Conservation (phyloP, 2,329 filamentous ascomycete species). For the Phaeophleospora eucalypticola region DNA sequence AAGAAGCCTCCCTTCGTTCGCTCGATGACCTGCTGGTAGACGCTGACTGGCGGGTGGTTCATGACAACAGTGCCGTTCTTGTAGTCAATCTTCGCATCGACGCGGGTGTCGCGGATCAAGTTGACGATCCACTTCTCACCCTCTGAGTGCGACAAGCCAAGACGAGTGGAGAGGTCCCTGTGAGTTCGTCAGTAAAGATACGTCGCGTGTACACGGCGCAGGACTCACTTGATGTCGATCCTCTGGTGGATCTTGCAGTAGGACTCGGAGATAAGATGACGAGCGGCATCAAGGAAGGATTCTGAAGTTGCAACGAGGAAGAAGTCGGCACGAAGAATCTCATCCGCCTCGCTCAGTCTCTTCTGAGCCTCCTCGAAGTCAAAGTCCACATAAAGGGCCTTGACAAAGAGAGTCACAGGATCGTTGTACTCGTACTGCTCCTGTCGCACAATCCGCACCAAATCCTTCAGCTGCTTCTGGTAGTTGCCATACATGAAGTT, state of each 20-base stretch:
- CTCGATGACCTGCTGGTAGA: slow-evolving; percentile 99
- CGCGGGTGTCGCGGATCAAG: slow-evolving; percentile 92
- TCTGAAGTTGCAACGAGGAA: slow-evolving; percentile 85
- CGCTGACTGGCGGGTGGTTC: slow-evolving; percentile 98
- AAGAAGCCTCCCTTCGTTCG: slow-evolving; percentile 98
- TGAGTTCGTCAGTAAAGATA: slow-evolving; percentile 22
- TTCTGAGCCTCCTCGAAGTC: slow-evolving; percentile 96
- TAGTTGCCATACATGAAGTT: slow-evolving; percentile 93
- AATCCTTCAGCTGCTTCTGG: slow-evolving; percentile 98
- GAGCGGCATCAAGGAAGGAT: slow-evolving; percentile 85
- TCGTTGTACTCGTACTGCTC: slow-evolving; percentile 97
- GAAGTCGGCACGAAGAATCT: slow-evolving; percentile 89
- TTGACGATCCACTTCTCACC: slow-evolving; percentile 99
- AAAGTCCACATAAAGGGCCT: slow-evolving; percentile 92
- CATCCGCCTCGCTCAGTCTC: slow-evolving; percentile 80
- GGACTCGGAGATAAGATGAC: slow-evolving; percentile 95
- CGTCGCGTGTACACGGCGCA: neutral
- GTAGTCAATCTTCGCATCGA: slow-evolving; percentile 99
- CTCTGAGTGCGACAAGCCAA: slow-evolving; percentile 88
- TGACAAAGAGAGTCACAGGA: slow-evolving; percentile 92
- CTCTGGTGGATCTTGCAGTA: slow-evolving; percentile 99
- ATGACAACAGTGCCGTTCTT: slow-evolving; percentile 98
- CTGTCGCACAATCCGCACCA: slow-evolving; percentile 91
- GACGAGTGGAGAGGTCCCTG: slow-evolving; percentile 81
- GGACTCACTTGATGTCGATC: slow-evolving; percentile 81